Base-by-base conservation (phyloP, 2,329 filamentous ascomycete species). In the Calonectria hawksworthii region DNA sequence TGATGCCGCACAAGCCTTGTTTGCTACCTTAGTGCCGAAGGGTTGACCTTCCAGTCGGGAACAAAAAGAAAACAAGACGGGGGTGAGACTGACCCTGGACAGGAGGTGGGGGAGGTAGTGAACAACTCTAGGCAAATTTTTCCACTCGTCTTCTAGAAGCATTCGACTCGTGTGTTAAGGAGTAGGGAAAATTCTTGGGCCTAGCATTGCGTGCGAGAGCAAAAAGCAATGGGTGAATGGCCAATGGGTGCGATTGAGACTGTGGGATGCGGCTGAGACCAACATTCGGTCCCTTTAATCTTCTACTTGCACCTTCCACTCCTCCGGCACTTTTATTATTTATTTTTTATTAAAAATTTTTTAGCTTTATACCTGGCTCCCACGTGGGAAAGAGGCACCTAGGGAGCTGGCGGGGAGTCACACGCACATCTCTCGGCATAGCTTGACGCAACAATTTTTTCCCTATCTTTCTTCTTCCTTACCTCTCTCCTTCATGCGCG, bases 11-110 rank as follows among this genome's bases (percentile, higher is more conserved):
- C 64, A 68, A 52, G 64, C 41, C 52, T 51, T 63, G 41, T 54
- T 16, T 41, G 28, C 41, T 56, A 32, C 34, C 38, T 65, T 64
- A 68, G 70, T 61, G 63, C 50, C 50, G 8, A 52, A 36, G 64
- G 44, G 65, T 36, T 30, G 41, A 68, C 52, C 64, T 63, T 13
- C 26, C 38, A 72, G 54, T 26, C 32, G 70, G 70, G 64, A 72
- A 63, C 64, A 34, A 63, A 65, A 72, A 68, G 54, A 68, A 68
- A 72, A 28, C 21, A 72, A 21, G 32, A 56, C 26, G 68, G 44
- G 23, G 54, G n/a, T n/a, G 30, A 23, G 34, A 59, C 34, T 30
- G 41, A 34, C 41, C 63, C 14, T 38, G 44, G 44, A 6, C 41
- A 18, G 54, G 23, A 52, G 44, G 70, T 67, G 70, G 63, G 63